Base-by-base conservation (phyloP, 2,329 filamentous ascomycete species). In the Thielaviopsis populi region DNA sequence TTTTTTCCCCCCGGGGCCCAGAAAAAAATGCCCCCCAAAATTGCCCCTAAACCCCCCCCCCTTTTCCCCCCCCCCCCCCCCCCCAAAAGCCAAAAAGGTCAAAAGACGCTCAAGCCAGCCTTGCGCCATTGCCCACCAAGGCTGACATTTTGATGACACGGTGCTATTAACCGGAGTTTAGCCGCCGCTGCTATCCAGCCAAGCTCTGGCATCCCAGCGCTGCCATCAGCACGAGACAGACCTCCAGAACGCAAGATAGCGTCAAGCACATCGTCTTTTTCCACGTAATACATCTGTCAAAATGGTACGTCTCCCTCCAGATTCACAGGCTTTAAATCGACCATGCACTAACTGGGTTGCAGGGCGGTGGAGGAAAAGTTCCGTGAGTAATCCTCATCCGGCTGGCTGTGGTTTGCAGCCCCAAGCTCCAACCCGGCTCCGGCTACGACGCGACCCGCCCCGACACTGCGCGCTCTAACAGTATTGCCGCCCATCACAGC, bases 401-500 rank as follows among this genome's bases (percentile, higher is more conserved):
- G 33, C 33, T 37, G 33, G 33, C 33, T 37, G 7, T 8, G 10
- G 33, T 8, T 37, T 8, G 3, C 3, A 48, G 4, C 37, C 15
- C 37, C 13, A 61, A 43, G 40, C 42, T 13, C 41, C 27, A 17
- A n/a, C 7, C 37, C 33, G 41, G 33, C 58, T 60, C 33, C 43
- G 30, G 30, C 46, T 22, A 40, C 22, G 30, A 50, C 15, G 19
- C 19, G 46, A 22, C 46, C 24, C 46, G 15, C 10, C 46, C 24
- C 46, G 46, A 50, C 22, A 15, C 15, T 33, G 6, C 59, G 27
- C 19, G 30, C 40, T 43, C 67, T 59, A 46, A 66, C 61, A 59
- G 43, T 59, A 67, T 48, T 67, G 68, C 68, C 64, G 65, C 59
- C 59, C 61, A 30, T 48, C 37, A 58, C 71, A 95, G 90, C 73